These are phyloP conservation scores for Phylloporus scabripes DNA, from an alignment of 768 basidiomycete species.

Conservation along the genomic window DNA sequence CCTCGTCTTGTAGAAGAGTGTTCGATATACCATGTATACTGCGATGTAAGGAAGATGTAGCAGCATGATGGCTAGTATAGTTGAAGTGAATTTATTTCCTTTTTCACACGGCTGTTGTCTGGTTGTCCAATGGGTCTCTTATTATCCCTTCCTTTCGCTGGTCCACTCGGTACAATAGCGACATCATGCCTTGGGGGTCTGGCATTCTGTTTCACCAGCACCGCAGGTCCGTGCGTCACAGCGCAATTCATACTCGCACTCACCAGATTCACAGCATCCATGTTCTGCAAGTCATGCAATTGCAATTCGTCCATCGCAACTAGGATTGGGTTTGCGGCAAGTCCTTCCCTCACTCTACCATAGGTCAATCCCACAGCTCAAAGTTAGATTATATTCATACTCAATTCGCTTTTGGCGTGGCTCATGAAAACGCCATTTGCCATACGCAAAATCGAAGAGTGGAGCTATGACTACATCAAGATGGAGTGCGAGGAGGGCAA, in stretches of 20 bases:
- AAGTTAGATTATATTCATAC: conserved; percentile 83
- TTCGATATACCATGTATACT: background rate
- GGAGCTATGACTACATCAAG: conserved; percentile 96
- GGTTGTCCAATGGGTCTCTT: conserved; percentile 68
- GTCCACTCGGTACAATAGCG: conserved; percentile 63
- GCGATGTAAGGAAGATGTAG: too few species aligned
- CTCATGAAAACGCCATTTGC: conserved; percentile 89
- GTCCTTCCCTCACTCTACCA: conserved; percentile 20
- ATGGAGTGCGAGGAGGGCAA: conserved; percentile 92
- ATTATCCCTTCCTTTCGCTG: conserved; percentile 66
- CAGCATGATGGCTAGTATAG: too few species aligned
- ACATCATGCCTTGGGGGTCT: conserved; percentile 79
- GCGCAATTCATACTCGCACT: conserved; percentile 4
- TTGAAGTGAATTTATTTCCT: too few species aligned
- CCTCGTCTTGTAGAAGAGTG: background rate
- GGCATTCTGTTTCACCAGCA: conserved; percentile 84
- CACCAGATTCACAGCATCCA: conserved; percentile 55
- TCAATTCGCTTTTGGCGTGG: conserved; percentile 97
- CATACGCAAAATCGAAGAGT: conserved; percentile 82
- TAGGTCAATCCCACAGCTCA: background rate
- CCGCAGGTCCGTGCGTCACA: conserved; percentile 53
- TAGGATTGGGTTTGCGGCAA: conserved; percentile 88
- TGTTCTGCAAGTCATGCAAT: conserved; percentile 98
- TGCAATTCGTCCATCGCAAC: conserved; percentile 99
- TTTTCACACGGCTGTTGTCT: too few species aligned